These are phyloP conservation scores for Lachnellula occidentalis DNA, from an alignment of 2,329 filamentous ascomycete species.

Conservation along the genomic window DNA sequence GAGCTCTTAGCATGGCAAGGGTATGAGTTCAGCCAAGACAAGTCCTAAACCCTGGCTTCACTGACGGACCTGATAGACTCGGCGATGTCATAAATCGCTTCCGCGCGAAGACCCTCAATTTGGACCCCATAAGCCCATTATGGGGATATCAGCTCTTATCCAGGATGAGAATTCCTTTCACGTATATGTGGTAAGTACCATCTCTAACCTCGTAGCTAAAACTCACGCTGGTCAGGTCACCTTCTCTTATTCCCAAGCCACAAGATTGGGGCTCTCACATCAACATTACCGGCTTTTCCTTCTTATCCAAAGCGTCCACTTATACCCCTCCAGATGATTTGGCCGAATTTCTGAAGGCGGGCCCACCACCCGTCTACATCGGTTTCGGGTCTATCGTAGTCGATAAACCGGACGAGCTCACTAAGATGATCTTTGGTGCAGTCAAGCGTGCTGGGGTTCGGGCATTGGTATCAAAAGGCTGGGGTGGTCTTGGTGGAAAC, in stretches of 20 bases:
- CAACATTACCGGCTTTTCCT: conserved; percentile 72
- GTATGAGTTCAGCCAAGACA: conserved; percentile 41
- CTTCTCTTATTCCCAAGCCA: conserved; percentile 59
- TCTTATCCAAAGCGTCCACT: conserved; percentile 54
- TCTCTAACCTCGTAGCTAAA: not conserved
- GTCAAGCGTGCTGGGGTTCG: conserved; percentile 59
- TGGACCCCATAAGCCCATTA: conserved; percentile 68
- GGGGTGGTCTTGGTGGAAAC: conserved; percentile 62
- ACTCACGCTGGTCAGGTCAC: conserved; percentile 28
- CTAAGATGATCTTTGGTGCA: conserved; percentile 64
- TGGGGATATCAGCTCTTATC: conserved; percentile 71
- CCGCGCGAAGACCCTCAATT: conserved; percentile 57
- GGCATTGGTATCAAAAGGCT: conserved; percentile 68
- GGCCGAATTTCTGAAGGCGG: conserved; percentile 47
- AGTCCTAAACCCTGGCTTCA: not conserved
- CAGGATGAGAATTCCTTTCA: conserved; percentile 67
- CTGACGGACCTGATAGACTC: conserved; percentile 33
- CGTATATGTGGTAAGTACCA: conserved; percentile 58
- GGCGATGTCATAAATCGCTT: conserved; percentile 74
- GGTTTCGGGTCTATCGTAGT: conserved; percentile 73
- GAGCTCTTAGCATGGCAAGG: conserved; percentile 70
- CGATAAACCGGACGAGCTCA: conserved; percentile 63
- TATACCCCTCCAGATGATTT: conserved; percentile 54
- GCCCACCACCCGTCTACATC: conserved; percentile 62
- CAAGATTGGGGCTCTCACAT: conserved; percentile 62